These are phyloP conservation scores for Suillus ampliporus DNA, from an alignment of 768 basidiomycete species.

Conservation along the genomic window DNA sequence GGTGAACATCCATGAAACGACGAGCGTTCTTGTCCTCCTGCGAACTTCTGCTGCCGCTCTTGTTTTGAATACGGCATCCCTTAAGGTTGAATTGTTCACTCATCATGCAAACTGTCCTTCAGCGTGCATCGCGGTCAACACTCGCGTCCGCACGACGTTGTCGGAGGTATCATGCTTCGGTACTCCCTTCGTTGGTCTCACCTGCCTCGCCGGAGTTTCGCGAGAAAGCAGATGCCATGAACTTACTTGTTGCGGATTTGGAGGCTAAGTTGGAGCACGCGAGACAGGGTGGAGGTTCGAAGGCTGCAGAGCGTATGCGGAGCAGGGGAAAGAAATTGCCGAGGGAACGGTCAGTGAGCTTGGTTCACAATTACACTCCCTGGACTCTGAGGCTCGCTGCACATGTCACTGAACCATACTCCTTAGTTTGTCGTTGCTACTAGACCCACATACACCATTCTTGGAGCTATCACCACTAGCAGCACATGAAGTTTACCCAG, in stretches of 20 bases:
- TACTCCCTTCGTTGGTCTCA: slow-evolving; percentile 76
- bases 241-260: slow-evolving; percentile 66
- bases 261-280: slow-evolving; percentile 62
- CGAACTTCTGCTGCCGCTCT: not conserved
- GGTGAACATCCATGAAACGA: not conserved
- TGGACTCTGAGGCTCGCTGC: not conserved
- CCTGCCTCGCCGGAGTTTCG: slow-evolving; percentile 73
- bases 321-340: slow-evolving; percentile 83
- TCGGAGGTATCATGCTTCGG: slow-evolving; percentile 68
- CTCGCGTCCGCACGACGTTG: slow-evolving; percentile 15
- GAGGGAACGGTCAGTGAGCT: slow-evolving; percentile 67
- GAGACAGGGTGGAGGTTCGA: slow-evolving; percentile 75
- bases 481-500: slow-evolving; percentile 85
- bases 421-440: slow-evolving; percentile 66
- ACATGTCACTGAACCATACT: slow-evolving; percentile 12
- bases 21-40: not conserved
- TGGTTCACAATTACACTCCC: not conserved
- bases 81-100: not conserved
- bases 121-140: slow-evolving; percentile 16
- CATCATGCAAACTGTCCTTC: slow-evolving; percentile 22
- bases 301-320: slow-evolving; percentile 76
- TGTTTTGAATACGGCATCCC: not conserved
- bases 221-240: slow-evolving; percentile 71
- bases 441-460: slow-evolving; percentile 90
- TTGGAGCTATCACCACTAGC: slow-evolving; percentile 87